Evolutionary conservation across 352 stramenopile species (phyloP).

Genomic region (Elongisporangium prolatum): DNA sequence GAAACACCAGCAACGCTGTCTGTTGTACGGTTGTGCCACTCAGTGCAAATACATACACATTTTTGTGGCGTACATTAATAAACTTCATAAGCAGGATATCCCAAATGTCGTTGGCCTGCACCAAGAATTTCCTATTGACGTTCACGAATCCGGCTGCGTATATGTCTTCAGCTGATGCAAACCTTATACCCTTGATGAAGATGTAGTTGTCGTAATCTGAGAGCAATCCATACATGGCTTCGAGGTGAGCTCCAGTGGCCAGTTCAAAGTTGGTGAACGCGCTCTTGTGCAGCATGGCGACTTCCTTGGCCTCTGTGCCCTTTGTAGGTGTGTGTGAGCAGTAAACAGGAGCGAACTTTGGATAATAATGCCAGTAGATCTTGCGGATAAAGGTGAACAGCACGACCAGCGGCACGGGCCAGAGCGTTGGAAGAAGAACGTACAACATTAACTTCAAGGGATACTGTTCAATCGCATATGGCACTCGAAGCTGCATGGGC

Average conservation of each 20-base stretch:
- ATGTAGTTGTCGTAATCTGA: conserved; percentile 11
- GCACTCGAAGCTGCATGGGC: too few relatives aligned
- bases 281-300: conserved; percentile 1
- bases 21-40: conserved; percentile 1
- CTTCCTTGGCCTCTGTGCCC: too few relatives aligned
- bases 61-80: conserved; percentile 1
- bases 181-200: conserved; percentile 17
- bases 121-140: conserved; percentile 11
- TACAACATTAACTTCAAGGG: not conserved
- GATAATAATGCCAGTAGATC: not conserved
- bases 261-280: conserved; percentile 22
- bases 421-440: not conserved
- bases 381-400: not conserved
- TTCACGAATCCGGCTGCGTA: conserved; percentile 11
- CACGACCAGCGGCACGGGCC: not conserved
- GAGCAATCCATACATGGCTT: not conserved
- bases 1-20: conserved; percentile 2
- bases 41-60: conserved; percentile 2
- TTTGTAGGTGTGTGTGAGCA: too few relatives aligned
- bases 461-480: not conserved
- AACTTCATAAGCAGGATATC: conserved; percentile 12
- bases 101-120: conserved; percentile 9
- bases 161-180: conserved; percentile 16
- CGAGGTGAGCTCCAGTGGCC: conserved; percentile 16
- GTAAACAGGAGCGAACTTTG: not conserved